Base-by-base conservation (phyloP, 2,329 filamentous ascomycete species). In the Ceratocystiopsis minuta region DNA sequence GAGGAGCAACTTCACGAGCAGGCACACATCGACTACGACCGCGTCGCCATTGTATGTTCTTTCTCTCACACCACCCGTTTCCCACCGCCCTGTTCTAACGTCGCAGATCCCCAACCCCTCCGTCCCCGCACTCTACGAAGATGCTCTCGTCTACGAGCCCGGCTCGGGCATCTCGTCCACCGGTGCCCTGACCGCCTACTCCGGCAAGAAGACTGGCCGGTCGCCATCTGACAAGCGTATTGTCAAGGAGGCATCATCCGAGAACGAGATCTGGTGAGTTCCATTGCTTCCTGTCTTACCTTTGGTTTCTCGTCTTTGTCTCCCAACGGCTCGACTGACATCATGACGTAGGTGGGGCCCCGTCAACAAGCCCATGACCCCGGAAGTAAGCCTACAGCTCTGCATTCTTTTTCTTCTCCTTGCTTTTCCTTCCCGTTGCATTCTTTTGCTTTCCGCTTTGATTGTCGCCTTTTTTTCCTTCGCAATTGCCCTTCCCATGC, bases 1-100 rank as follows among this genome's bases (percentile, higher is more conserved):
- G 71, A 98, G 67, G 86, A 96, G 67, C 85, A 94, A 62, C 81
- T 98, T 48, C 87, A 96, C 64, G 85, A 95, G 65, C 86, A 80
- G 58, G 90, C 90, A 52, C 88, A 98, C 72, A 98, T 98, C 58
- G 90, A 98, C 72, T 98, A 96, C 62, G 83, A 96, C 65, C 82
- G 86, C 58, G 90, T 98, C 57, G 84, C 90, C 49, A 98, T 98
- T 70, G 87, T 93, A 73, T 62, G 83, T 60, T 10, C 16, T 2
- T 10, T n/a, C n/a, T n/a, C n/a, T n/a, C n/a, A n/a, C 4, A 28
- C 12, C 14, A 3, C 5, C 24, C 14, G 12, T 37, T 6, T n/a
- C n/a, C n/a, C n/a, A n/a, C n/a, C n/a, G n/a, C 12, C 32, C 4
- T 2, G 12, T 13, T 2, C 34, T 42, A 24, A 42, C 37, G 20